Evolutionary conservation across 768 basidiomycete genomes (phyloP).

Genomic region (Calocybe gangraenosa): DNA sequence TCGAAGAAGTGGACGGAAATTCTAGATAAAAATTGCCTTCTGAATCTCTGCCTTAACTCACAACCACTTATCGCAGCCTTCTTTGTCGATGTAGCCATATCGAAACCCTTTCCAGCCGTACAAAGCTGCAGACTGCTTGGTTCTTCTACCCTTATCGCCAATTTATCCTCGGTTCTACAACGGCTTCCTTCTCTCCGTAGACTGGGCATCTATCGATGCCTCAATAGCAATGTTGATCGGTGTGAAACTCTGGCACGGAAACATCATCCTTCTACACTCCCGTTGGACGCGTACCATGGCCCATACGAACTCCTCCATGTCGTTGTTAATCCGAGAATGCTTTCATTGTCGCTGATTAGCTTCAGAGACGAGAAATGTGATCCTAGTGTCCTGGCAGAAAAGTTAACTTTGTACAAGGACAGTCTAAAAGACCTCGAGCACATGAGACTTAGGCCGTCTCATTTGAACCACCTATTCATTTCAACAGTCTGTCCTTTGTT

Average conservation of each 20-base stretch:
- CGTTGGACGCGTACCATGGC: not conserved
- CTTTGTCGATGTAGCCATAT: not conserved
- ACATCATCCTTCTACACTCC: not conserved
- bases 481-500: not conserved
- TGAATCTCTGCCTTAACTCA: not conserved
- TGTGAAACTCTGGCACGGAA: not conserved
- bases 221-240: not conserved
- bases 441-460: not conserved
- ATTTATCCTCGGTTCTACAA: not conserved
- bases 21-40: not conserved
- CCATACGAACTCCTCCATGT: conserved; percentile 2
- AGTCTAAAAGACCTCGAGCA: not conserved
- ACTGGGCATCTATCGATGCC: not conserved
- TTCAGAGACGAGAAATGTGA: not conserved
- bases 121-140: not conserved
- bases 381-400: not conserved
- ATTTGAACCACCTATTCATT: not conserved
- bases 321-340: not conserved
- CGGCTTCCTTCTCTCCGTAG: not conserved
- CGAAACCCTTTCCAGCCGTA: not conserved
- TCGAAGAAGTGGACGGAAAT: not conserved
- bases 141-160: not conserved
- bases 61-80: not conserved
- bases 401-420: not conserved
- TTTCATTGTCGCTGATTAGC: not conserved